phyloP scores from a whole-genome alignment of 495 filamentous ascomycete species.

The Hypoxylon trugodes region DNA sequence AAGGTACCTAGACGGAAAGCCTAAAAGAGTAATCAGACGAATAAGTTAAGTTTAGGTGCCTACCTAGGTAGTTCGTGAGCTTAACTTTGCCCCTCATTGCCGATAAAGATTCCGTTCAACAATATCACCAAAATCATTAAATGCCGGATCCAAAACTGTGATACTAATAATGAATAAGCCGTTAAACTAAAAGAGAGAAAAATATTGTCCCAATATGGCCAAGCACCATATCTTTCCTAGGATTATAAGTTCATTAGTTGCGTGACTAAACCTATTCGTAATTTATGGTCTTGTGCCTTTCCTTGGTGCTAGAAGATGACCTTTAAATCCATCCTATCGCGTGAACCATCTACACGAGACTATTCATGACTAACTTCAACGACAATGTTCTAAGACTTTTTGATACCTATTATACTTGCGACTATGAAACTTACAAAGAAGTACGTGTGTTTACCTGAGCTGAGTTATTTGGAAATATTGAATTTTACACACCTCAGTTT shows the following conservation, averaged over 20 bases:
- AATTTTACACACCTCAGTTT: not conserved
- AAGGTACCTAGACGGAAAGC: conserved; percentile 15
- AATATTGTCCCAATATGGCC: not conserved
- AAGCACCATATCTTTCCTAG: not conserved
- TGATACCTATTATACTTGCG: not conserved
- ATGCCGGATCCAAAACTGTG: too few species aligned
- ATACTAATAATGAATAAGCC: not conserved
- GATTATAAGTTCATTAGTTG: not conserved
- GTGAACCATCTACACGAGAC: too few species aligned
- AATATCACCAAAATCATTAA: too few species aligned
- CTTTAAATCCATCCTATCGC: too few species aligned
- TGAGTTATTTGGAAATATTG: not conserved
- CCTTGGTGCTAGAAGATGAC: not conserved
- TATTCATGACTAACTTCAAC: not conserved
- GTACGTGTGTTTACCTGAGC: not conserved
- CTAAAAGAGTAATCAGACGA: not conserved
- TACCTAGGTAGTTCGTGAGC: not conserved
- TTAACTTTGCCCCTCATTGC: not conserved
- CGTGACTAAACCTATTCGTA: conserved; percentile 15
- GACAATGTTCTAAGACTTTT: not conserved
- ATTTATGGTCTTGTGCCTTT: conserved; percentile 21
- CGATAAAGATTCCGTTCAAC: too few species aligned
- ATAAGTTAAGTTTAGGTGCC: not conserved
- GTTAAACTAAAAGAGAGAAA: too few species aligned
- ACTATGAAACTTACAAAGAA: conserved; percentile 1